Conservation (phyloP, 2,329 filamentous ascomycete species). For the Thelonectria discophora region DNA sequence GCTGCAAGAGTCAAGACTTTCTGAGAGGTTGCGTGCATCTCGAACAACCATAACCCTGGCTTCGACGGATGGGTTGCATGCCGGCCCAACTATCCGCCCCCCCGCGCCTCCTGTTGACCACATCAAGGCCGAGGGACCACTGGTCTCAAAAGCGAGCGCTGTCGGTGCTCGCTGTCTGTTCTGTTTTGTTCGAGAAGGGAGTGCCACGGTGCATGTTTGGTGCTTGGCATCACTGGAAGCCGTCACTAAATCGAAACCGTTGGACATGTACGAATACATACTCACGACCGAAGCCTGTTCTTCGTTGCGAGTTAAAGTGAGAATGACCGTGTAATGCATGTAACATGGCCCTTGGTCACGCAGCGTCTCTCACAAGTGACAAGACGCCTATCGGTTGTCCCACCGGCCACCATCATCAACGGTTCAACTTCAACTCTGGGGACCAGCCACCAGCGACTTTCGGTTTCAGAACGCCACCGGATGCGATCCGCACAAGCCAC, state of each 20-base stretch:
- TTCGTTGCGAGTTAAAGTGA: too few relatives aligned
- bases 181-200: background rate
- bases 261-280: too few relatives aligned
- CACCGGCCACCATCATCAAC: background rate
- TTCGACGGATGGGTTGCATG: slow-evolving; percentile 16
- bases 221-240: background rate
- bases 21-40: slow-evolving; percentile 10
- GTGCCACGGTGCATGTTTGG: background rate
- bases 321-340: background rate
- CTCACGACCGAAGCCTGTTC: too few relatives aligned
- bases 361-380: background rate
- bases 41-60: slow-evolving; percentile 15
- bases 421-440: background rate
- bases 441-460: slow-evolving; percentile 17
- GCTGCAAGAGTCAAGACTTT: slow-evolving; percentile 4
- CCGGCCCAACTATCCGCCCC: slow-evolving; percentile 13
- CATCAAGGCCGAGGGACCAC: background rate
- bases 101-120: slow-evolving; percentile 13
- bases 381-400: background rate
- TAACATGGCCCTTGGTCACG: background rate
- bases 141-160: too few relatives aligned
- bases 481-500: slow-evolving; percentile 28
- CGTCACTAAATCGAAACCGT: too few relatives aligned
- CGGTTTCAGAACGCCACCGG: slow-evolving; percentile 39
- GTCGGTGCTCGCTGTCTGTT: slow-evolving; percentile 23